These are phyloP conservation scores for Dactylella cylindrospora DNA, from an alignment of 2,329 filamentous ascomycete species.

Conservation along the genomic window DNA sequence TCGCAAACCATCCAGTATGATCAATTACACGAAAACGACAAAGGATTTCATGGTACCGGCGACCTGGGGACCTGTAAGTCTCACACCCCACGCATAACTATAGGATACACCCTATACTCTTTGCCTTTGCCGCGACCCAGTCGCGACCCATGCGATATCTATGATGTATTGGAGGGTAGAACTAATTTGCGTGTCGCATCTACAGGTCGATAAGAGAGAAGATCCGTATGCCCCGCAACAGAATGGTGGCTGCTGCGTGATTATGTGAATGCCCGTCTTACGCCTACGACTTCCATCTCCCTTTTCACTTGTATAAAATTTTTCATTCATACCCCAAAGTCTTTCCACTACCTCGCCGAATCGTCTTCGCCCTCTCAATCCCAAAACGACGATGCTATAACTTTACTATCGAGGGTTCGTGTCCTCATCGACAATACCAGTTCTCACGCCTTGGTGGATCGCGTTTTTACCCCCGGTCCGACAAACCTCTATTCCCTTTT, in stretches of 20 bases:
- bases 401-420: conserved; percentile 13
- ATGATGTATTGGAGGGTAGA: background rate
- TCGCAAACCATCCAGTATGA: conserved; percentile 65
- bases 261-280: conserved; percentile 68
- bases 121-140: background rate
- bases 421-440: conserved; percentile 11
- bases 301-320: conserved; percentile 42
- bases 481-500: background rate
- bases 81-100: conserved; percentile 4
- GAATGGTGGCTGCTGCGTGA: conserved; percentile 84
- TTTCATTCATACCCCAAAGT: conserved; percentile 1
- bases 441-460: conserved; percentile 3
- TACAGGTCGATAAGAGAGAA: conserved; percentile 79
- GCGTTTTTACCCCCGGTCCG: conserved; percentile 7
- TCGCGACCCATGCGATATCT: background rate
- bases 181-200: conserved; percentile 9
- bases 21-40: conserved; percentile 96
- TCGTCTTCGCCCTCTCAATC: conserved; percentile 10
- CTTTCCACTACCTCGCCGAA: conserved; percentile 3
- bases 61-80: conserved; percentile 78
- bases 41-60: conserved; percentile 99
- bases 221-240: conserved; percentile 98
- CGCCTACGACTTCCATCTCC: conserved; percentile 27
- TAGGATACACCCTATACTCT: conserved; percentile 20
- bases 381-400: conserved; percentile 15